Percentiles rank a stretch among this genome's conserved stretches.
These are phyloP conservation scores for Themeda triandra DNA, from an alignment of 176 grass and related monocot species.

Conservation along the genomic window DNA sequence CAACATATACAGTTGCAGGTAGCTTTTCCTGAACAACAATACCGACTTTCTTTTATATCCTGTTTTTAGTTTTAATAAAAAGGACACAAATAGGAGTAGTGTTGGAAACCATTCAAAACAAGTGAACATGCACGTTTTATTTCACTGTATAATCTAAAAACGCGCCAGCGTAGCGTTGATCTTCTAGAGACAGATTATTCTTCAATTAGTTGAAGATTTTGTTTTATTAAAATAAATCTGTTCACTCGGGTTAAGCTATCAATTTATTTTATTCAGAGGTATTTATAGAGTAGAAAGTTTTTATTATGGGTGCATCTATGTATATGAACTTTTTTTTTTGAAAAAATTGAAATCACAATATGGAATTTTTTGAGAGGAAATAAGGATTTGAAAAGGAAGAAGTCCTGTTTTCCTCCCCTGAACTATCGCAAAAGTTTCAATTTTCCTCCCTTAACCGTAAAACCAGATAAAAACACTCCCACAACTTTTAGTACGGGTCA, in stretches of 20 bases:
- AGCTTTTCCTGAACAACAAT: constrained; percentile 4
- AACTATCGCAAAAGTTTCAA: no score
- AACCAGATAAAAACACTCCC: no score
- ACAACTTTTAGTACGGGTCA: no score
- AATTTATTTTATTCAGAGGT: no score
- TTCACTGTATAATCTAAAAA: background rate
- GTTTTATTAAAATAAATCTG: background rate
- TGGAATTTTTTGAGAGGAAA: background rate
- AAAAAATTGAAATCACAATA: background rate
- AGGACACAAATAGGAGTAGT: background rate
- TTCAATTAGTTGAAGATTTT: background rate
- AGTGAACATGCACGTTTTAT: background rate
- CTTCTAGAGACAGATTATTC: background rate
- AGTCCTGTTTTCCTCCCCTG: no score
- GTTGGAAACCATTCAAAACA: background rate
- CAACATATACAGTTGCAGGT: constrained; percentile 27
- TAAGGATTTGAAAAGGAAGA: background rate
- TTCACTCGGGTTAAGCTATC: background rate
- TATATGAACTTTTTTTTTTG: background rate
- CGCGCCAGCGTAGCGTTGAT: background rate
- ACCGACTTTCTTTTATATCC: no score
- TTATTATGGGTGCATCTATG: no score
- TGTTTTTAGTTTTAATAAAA: background rate
- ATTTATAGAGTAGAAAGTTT: no score
- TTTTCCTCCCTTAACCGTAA: no score